These are phyloP conservation scores for Lathyrus tuberosus DNA, from an alignment of 306 rosid species.

Conservation along the genomic window DNA sequence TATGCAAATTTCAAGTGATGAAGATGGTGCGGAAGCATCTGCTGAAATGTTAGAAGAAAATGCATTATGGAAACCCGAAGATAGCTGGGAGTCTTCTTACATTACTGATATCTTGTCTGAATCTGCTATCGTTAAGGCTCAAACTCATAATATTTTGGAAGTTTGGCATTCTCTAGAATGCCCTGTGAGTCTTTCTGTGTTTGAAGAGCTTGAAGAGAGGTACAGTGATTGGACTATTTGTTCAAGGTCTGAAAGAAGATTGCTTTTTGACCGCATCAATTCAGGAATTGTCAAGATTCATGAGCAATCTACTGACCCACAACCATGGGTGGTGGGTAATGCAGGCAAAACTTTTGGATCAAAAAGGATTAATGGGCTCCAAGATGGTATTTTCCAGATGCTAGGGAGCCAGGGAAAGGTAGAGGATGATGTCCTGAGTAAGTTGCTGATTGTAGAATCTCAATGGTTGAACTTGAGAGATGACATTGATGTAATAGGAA, in stretches of 20 bases:
- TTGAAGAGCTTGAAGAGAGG: constrained; percentile 77
- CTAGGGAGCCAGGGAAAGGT: constrained; percentile 52
- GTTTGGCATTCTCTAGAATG: constrained; percentile 64
- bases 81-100: constrained; percentile 73
- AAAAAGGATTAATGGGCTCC: constrained; percentile 44
- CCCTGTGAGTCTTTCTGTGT: constrained; percentile 63
- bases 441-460: constrained; percentile 53
- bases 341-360: constrained; percentile 32
- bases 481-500: constrained; percentile 64
- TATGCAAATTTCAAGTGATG: constrained; percentile 68
- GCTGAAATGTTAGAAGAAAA: constrained; percentile 34
- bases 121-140: constrained; percentile 54
- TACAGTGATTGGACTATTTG: constrained; percentile 47
- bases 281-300: constrained; percentile 57
- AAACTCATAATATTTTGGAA: constrained; percentile 44
- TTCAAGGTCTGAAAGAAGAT: constrained; percentile 68
- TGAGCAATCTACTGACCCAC: constrained; percentile 49
- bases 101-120: constrained; percentile 55
- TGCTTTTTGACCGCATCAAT: constrained; percentile 82
- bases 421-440: constrained; percentile 53
- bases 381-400: constrained; percentile 51
- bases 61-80: constrained; percentile 44
- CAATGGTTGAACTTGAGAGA: constrained; percentile 65
- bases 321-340: constrained; percentile 61
- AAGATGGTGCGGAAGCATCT: constrained; percentile 64